phyloP scores from a whole-genome alignment of 371 early-diverging fungal genomes.

The Umbelopsis sp. region DNA sequence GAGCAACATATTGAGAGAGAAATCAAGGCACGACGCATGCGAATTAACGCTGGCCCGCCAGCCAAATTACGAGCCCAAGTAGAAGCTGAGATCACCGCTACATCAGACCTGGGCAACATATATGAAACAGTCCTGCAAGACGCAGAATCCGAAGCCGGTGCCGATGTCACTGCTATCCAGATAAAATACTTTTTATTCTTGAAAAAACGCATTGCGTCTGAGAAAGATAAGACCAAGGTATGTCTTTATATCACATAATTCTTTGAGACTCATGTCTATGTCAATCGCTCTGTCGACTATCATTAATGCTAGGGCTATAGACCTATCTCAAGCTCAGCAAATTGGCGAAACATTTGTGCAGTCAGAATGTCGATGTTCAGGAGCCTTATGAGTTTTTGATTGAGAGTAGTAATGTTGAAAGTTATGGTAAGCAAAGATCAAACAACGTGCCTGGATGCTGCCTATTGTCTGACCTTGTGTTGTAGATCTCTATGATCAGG shows the following conservation, averaged over 20 bases:
- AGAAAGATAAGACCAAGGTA: slow-evolving; percentile 16
- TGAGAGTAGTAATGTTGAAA: slow-evolving; percentile 49
- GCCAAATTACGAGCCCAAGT: slow-evolving; percentile 60
- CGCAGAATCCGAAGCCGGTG: slow-evolving; percentile 26
- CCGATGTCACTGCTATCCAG: slow-evolving; percentile 26
- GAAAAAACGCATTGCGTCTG: slow-evolving; percentile 29
- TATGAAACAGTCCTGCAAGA: slow-evolving; percentile 40
- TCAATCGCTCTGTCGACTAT: background rate
- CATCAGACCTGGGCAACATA: slow-evolving; percentile 58
- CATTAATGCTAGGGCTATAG: slow-evolving; percentile 18
- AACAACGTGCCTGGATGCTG: background rate
- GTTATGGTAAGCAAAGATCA: slow-evolving; percentile 33
- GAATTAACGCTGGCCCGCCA: slow-evolving; percentile 72
- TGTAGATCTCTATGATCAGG: slow-evolving; percentile 50
- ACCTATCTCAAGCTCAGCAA: slow-evolving; percentile 36
- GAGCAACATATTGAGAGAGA: slow-evolving; percentile 59
- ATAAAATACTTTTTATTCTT: slow-evolving; percentile 36
- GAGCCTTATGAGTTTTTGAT: slow-evolving; percentile 57
- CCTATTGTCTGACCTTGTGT: no score
- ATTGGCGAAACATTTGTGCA: slow-evolving; percentile 43
- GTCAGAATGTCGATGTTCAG: slow-evolving; percentile 30
- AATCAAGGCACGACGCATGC: slow-evolving; percentile 66
- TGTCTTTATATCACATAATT: background rate
- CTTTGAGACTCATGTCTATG: no score
- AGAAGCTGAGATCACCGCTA: slow-evolving; percentile 57